Conservation (phyloP, 805 yeast genomes). For the Wickerhamiella allomyrinae region DNA sequence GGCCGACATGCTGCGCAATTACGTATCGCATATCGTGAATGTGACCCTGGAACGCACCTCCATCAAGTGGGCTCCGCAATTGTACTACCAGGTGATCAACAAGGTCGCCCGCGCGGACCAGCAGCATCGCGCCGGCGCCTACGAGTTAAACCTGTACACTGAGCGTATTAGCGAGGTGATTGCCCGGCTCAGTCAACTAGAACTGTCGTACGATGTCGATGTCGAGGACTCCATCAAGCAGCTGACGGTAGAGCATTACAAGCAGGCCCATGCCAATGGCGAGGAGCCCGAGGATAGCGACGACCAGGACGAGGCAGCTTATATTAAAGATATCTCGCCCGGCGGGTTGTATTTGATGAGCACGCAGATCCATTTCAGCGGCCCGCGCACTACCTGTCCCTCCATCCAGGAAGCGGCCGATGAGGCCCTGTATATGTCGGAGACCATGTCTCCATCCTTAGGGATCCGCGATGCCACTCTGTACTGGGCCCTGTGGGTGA, state of each 20-base stretch:
- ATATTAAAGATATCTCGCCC: constrained; percentile 18
- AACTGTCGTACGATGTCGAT: constrained; percentile 54
- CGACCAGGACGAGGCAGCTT: constrained; percentile 22
- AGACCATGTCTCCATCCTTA: constrained; percentile 8
- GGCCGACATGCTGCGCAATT: constrained; percentile 47
- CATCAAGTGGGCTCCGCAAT: constrained; percentile 22
- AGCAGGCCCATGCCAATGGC: background rate
- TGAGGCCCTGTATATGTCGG: constrained; percentile 4
- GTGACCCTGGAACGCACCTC: constrained; percentile 24
- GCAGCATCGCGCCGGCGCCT: constrained; percentile 17
- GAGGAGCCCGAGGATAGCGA: constrained; percentile 21
- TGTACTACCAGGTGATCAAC: constrained; percentile 23
- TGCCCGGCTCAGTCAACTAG: constrained; percentile 35
- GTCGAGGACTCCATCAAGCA: background rate
- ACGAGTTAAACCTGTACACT: constrained; percentile 19
- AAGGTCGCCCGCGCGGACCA: constrained; percentile 19
- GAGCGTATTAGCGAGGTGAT: constrained; percentile 24
- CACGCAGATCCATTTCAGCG: constrained; percentile 22
- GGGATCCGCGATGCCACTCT: constrained; percentile 25
- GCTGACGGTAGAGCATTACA: background rate
- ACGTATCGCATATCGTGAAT: constrained; percentile 40
- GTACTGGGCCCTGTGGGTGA: constrained; percentile 24
- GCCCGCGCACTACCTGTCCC: constrained; percentile 7
- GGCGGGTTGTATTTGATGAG: constrained; percentile 23
- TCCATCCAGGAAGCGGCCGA: background rate